Conservation (phyloP, 192 early-diverging fungal species). For the Coemansia sp. region DNA sequence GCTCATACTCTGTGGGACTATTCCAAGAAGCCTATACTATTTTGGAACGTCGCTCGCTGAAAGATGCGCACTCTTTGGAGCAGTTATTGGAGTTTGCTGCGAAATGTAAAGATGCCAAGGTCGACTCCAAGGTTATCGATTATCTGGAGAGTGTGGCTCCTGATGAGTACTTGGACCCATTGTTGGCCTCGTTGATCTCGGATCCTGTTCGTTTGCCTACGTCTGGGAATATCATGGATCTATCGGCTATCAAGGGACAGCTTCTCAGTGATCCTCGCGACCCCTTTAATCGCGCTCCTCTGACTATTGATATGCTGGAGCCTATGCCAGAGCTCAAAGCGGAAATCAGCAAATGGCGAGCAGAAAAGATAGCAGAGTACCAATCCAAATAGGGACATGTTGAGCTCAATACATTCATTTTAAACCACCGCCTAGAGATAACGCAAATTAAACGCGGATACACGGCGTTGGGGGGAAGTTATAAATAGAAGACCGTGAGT, state of each 20-base stretch:
- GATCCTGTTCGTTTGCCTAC: slow-evolving; percentile 93
- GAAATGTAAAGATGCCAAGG: slow-evolving; percentile 72
- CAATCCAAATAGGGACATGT: background rate
- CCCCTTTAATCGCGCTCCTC: slow-evolving; percentile 91
- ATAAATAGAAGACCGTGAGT: background rate
- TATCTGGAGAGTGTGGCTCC: slow-evolving; percentile 84
- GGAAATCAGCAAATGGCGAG: slow-evolving; percentile 49
- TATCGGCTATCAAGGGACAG: slow-evolving; percentile 87
- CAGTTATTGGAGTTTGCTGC: slow-evolving; percentile 70
- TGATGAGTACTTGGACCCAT: slow-evolving; percentile 89
- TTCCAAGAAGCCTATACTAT: slow-evolving; percentile 80
- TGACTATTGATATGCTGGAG: slow-evolving; percentile 85
- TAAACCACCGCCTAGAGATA: background rate
- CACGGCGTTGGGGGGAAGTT: background rate
- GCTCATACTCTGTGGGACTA: slow-evolving; percentile 78
- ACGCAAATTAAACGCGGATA: background rate
- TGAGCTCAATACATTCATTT: background rate
- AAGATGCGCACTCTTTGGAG: slow-evolving; percentile 66
- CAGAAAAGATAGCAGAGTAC: slow-evolving; percentile 33
- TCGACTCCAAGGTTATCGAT: slow-evolving; percentile 68
- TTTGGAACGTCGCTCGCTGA: slow-evolving; percentile 67
- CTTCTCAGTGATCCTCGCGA: slow-evolving; percentile 87
- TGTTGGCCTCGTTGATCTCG: slow-evolving; percentile 86
- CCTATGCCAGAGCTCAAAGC: slow-evolving; percentile 69
- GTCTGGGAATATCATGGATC: slow-evolving; percentile 79